Conservation (phyloP, 2,329 filamentous ascomycete genomes). For the Clathrospora elynae region DNA sequence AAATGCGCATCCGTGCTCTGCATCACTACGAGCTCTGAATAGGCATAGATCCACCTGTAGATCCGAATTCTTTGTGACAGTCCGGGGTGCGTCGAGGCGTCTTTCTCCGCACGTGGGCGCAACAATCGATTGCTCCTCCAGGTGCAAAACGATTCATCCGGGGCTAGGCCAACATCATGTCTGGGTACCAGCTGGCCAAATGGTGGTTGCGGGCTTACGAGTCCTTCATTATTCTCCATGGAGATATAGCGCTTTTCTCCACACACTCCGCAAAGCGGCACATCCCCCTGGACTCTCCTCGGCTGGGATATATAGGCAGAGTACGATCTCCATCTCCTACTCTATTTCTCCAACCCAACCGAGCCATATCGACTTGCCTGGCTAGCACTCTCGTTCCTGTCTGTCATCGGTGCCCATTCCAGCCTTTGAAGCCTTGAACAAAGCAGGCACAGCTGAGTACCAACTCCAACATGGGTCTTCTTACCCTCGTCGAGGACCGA, state of each 20-base stretch:
- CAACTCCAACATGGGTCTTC: slow-evolving; percentile 39
- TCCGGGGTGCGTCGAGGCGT: slow-evolving; percentile 3
- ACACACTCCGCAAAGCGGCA: slow-evolving; percentile 17
- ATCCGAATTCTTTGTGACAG: neutral
- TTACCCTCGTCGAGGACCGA: slow-evolving; percentile 48
- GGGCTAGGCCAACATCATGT: slow-evolving; percentile 10
- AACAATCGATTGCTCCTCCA: neutral
- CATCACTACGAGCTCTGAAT: slow-evolving; percentile 4
- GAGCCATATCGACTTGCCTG: slow-evolving; percentile 6
- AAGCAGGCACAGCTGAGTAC: neutral
- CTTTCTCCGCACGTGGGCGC: slow-evolving; percentile 6
- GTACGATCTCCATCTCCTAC: slow-evolving; percentile 1
- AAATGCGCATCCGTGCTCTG: slow-evolving; percentile 17
- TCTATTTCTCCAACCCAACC: slow-evolving; percentile 3
- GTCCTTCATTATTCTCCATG: slow-evolving; percentile 17
- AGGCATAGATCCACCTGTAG: slow-evolving; percentile 5
- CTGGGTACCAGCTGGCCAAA: slow-evolving; percentile 6
- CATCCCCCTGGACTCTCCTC: slow-evolving; percentile 7
- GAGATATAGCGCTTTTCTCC: slow-evolving; percentile 31
- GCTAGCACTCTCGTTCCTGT: slow-evolving; percentile 2
- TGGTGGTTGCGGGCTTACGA: neutral
- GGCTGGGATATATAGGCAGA: slow-evolving; percentile 16
- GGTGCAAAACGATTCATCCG: slow-evolving; percentile 12
- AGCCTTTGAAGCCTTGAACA: no score
- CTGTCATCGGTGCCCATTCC: neutral